phyloP scores from a whole-genome alignment of 2,329 filamentous ascomycete genomes.

The Knufia fluminis region DNA sequence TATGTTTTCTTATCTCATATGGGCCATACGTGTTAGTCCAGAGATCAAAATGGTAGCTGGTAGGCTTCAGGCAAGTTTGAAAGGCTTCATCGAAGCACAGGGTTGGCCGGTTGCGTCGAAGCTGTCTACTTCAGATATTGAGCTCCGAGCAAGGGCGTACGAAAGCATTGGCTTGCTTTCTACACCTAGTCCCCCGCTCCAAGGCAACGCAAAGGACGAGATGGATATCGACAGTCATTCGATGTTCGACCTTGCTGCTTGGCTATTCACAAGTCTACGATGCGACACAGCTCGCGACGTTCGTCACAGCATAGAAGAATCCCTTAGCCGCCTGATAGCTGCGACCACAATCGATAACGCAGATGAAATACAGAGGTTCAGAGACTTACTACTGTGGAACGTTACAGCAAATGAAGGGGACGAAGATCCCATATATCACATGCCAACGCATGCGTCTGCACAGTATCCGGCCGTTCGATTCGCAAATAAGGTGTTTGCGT shows the following conservation, averaged over 20 bases:
- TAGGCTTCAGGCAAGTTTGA: slow-evolving; percentile 53
- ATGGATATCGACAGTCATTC: slow-evolving; percentile 2
- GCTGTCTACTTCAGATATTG: slow-evolving; percentile 50
- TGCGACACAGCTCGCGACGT: slow-evolving; percentile 67
- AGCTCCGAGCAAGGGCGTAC: slow-evolving; percentile 71
- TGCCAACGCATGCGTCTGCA: slow-evolving; percentile 56
- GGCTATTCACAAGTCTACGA: slow-evolving; percentile 75
- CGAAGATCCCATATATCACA: slow-evolving; percentile 30
- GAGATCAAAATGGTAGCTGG: slow-evolving; percentile 58
- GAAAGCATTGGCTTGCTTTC: slow-evolving; percentile 81
- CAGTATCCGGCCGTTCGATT: slow-evolving; percentile 78
- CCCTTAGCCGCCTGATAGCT: slow-evolving; percentile 67
- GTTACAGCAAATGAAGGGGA: slow-evolving; percentile 46
- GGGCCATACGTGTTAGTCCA: slow-evolving; percentile 66
- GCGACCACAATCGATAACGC: slow-evolving; percentile 41
- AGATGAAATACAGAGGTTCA: slow-evolving; percentile 35
- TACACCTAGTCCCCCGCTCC: slow-evolving; percentile 46
- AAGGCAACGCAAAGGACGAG: slow-evolving; percentile 40
- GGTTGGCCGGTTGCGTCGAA: slow-evolving; percentile 66
- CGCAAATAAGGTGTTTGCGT: slow-evolving; percentile 79
- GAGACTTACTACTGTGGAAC: slow-evolving; percentile 56
- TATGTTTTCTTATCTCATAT: slow-evolving; percentile 78
- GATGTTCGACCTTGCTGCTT: slow-evolving; percentile 51
- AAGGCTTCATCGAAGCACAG: slow-evolving; percentile 65
- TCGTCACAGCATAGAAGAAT: slow-evolving; percentile 80